Percentiles rank a stretch among this genome's conserved stretches.
These are phyloP conservation scores for Populus tomentosa DNA, from an alignment of 441 rosid genomes.

Conservation along the genomic window DNA sequence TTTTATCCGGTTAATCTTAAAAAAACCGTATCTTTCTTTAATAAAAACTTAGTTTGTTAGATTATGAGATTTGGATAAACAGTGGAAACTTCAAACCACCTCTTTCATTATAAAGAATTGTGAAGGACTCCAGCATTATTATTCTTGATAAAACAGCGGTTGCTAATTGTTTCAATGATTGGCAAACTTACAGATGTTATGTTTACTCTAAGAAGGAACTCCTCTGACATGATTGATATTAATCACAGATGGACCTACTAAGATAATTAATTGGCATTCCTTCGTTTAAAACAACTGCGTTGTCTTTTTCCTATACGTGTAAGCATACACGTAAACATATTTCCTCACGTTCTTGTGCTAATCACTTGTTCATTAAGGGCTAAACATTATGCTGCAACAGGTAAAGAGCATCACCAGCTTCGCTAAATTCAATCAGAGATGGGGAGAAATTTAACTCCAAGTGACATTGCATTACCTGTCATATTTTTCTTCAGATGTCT, in stretches of 20 bases:
- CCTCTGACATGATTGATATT: neutral
- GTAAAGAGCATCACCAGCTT: neutral
- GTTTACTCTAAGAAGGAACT: neutral
- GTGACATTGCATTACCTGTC: neutral
- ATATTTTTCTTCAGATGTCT: neutral
- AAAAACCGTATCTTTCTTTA: no score
- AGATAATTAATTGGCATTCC: neutral
- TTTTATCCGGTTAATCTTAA: neutral
- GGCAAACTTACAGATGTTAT: neutral
- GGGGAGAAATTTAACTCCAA: neutral
- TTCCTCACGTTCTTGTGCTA: neutral
- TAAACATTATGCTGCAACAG: neutral
- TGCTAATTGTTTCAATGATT: neutral
- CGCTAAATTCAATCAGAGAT: neutral
- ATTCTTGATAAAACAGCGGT: neutral
- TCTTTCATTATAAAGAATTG: slow-evolving; percentile 6
- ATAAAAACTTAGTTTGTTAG: no score
- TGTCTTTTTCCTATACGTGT: neutral
- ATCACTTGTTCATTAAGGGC: neutral
- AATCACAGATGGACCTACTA: neutral
- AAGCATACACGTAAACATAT: neutral
- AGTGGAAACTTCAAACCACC: neutral
- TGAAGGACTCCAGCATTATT: slow-evolving; percentile 1
- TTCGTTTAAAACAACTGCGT: neutral
- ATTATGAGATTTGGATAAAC: neutral